Evolutionary conservation across 2,329 filamentous ascomycete species (phyloP), one percentile per base, ranked within the genome.

Genomic region (Ophiostoma sp.): DNA sequence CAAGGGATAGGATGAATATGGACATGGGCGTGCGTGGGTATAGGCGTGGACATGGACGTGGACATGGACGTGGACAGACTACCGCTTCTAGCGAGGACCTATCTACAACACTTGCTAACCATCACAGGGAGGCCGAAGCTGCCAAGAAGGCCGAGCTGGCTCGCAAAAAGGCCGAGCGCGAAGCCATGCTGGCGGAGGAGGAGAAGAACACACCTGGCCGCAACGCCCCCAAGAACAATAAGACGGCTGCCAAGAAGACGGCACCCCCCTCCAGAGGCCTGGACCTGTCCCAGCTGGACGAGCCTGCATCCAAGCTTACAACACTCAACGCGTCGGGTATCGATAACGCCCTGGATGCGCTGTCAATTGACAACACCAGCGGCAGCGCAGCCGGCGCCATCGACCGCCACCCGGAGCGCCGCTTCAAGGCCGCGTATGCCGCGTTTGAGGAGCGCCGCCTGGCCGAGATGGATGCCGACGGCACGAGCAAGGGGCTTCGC

Each of bases 121-220:
- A 17, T 17, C 10, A 67, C 75, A 97, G 94, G 78, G 93, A 96
- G 75, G 90, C 90, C 48, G 93, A 94, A 69, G 91, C 90, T 67
- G 89, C 89, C 67, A 96, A 94, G 81, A 93, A 91, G 75, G 90
- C 90, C 70, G 92, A 96, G 77, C 86, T 85, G 70, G 91, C 91
- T 2, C 88, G 90, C 70, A 96, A 97, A 81, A 98, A 97, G 81
- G 94, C 94, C 68, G 95, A 98, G 79, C 90, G 90, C 67, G 94
- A 96, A 1, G 92, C 94, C 13, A 82, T 94, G 33, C 81, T 93
- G 52, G 89, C 88, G 71, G 93, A 91, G 77, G 95, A 99, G 80
- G 94, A 97, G 77, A 89, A 86, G 73, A 84, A 75, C 75, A 78
- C 86, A 70, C 81, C 86, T 75, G 81, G 86, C 76, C 83, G 88